Evolutionary conservation across 2,329 filamentous ascomycete genomes (phyloP), one percentile per base, ranked within the genome.

Genomic region (Hypocreales sp.): DNA sequence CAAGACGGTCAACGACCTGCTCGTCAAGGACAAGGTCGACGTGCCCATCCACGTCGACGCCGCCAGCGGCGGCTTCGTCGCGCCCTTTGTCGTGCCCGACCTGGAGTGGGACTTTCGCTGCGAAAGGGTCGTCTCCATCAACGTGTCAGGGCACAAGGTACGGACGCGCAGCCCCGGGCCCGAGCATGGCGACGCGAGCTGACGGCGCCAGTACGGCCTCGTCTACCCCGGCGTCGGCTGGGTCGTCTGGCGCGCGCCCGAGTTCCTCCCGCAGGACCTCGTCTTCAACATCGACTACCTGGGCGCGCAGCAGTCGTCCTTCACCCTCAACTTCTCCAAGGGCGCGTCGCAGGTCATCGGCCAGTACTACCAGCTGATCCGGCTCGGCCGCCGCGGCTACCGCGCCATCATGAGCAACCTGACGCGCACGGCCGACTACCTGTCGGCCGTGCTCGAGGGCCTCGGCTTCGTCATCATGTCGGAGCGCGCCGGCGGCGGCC

Each of bases 221-320:
- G 62, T 92, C 26, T 93, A 94, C 48, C 86, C 86, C 1, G 86
- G 87, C 50, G 81, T 95, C 10, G 87, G 87, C 32, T 95, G 87
- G 87, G 74, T 87, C 8, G 64, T 94, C 38, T 94, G 86, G 84
- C 73, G 86, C 25, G 70, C 73, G 21, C 70, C 81, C 27, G 77
- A 90, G 50, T 90, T 66, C 55, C 67, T 93, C 3, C 87, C 87
- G 7, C 67, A 87, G 47, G 86, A 94, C 45, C 74, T 94, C 14
- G 83, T 95, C 43, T 95, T 95, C 71, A 94, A 93, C 66, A 94
- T 95, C 68, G 94, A 94, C 67, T 95, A 95, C 58, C 77, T 94
- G 5, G 87, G 87, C 26, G 86, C 87, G 8, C 83, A 94, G 47
- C 87, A 95, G 51, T 79, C 84, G 3, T 93, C 83, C 4, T 94